A percentile compares a stretch with the other conserved stretches of the same genome.
Conservation (phyloP, 805 yeast species). For the Pichia phayaonensis region DNA sequence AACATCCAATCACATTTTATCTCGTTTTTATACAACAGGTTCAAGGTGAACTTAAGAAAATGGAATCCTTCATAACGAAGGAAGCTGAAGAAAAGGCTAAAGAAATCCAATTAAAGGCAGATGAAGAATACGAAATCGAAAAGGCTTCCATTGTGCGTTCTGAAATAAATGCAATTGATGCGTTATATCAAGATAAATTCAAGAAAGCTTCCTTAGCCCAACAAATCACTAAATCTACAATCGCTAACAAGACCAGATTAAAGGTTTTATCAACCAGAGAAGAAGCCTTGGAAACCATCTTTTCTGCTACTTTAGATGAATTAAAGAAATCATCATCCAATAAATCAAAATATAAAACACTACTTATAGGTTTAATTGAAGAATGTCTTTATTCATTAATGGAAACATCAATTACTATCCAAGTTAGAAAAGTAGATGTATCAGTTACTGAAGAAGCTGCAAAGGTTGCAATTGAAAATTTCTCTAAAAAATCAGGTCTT, state of each 20-base stretch:
- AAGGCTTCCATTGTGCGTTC: conserved; percentile 91
- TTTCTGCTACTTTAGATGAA: conserved; percentile 58
- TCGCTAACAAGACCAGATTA: conserved; percentile 91
- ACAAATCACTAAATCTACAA: conserved; percentile 91
- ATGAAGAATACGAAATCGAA: conserved; percentile 97
- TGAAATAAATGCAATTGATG: conserved; percentile 84
- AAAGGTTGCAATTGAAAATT: conserved; percentile 53
- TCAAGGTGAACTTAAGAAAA: conserved; percentile 89
- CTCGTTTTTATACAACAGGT: conserved; percentile 42
- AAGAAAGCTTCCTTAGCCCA: conserved; percentile 90
- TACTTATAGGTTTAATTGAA: conserved; percentile 70
- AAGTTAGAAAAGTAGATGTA: conserved; percentile 61
- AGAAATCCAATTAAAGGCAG: conserved; percentile 91
- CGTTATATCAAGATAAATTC: conserved; percentile 67
- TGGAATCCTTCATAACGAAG: conserved; percentile 97
- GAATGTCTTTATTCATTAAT: conserved; percentile 68
- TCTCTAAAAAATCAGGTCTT: conserved; percentile 53
- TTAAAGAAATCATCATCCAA: conserved; percentile 53
- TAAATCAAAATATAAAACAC: conserved; percentile 51
- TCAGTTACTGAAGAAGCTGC: conserved; percentile 53
- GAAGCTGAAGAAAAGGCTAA: conserved; percentile 99
- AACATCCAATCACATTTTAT: background rate
- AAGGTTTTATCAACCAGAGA: conserved; percentile 84
- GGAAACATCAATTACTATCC: conserved; percentile 60
- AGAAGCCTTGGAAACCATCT: conserved; percentile 64